Conservation (phyloP, 2,329 filamentous ascomycete species). For the Pseudopyrenochaeta lycopersici region DNA sequence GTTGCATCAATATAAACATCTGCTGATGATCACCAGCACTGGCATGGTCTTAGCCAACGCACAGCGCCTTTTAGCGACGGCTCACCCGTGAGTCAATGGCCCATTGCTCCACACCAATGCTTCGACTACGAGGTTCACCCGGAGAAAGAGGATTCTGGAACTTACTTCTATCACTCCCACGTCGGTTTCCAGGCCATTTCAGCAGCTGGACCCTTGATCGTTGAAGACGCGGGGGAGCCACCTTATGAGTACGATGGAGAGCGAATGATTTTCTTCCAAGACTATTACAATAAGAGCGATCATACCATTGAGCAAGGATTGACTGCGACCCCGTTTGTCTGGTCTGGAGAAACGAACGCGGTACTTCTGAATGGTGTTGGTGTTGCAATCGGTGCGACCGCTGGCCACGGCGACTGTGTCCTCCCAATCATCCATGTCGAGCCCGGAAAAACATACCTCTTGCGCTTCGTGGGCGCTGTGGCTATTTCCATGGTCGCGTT, state of each 20-base stretch:
- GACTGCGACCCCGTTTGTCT: conserved; percentile 59
- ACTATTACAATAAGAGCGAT: conserved; percentile 67
- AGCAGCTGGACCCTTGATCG: conserved; percentile 65
- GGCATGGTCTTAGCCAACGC: conserved; percentile 70
- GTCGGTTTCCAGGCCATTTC: conserved; percentile 69
- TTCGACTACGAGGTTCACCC: conserved; percentile 74
- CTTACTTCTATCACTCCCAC: conserved; percentile 75
- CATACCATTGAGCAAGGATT: conserved; percentile 61
- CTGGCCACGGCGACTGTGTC: conserved; percentile 50
- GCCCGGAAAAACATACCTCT: conserved; percentile 67
- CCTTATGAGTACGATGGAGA: conserved; percentile 72
- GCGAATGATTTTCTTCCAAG: conserved; percentile 62
- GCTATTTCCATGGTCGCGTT: conserved; percentile 65
- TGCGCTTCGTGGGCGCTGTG: conserved; percentile 67
- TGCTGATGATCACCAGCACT: conserved; percentile 60
- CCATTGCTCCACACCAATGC: conserved; percentile 67
- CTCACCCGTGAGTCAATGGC: conserved; percentile 71
- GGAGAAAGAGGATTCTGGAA: conserved; percentile 63
- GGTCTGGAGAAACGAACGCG: conserved; percentile 67
- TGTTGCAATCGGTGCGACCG: conserved; percentile 51
- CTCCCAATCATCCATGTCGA: conserved; percentile 66
- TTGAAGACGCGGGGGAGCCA: conserved; percentile 57
- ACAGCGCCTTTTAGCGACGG: conserved; percentile 72
- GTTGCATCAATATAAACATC: background rate
- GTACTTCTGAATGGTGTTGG: conserved; percentile 67